Evolutionary conservation across 805 yeast genomes (phyloP).

Genomic region (Brettanomyces bruxellensis): DNA sequence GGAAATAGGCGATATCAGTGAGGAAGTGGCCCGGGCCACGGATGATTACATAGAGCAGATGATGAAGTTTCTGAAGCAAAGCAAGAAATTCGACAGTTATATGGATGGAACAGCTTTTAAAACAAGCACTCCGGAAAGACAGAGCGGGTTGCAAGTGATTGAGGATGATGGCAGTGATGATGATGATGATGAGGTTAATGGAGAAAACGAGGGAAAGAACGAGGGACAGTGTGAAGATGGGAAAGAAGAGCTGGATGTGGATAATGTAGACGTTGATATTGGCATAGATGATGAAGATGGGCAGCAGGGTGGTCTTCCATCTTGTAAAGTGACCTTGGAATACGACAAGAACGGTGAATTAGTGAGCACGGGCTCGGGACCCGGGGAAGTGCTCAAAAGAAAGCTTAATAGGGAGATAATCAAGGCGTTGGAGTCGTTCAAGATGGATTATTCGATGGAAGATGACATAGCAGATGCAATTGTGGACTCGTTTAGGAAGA

Average conservation of each 20-base stretch:
- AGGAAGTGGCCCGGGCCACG: constrained; percentile 5
- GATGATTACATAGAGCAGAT: constrained; percentile 17
- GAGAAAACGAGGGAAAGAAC: not conserved
- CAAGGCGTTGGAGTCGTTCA: constrained; percentile 16
- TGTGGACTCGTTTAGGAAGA: constrained; percentile 10
- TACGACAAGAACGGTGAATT: constrained; percentile 16
- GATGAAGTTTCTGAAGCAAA: constrained; percentile 14
- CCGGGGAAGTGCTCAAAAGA: constrained; percentile 10
- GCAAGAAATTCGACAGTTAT: constrained; percentile 17
- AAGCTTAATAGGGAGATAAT: constrained; percentile 15
- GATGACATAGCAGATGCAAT: constrained; percentile 15
- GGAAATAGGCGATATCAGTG: not conserved
- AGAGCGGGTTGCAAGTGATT: constrained; percentile 6
- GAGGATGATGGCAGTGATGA: not conserved
- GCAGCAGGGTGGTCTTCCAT: not conserved
- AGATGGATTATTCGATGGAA: constrained; percentile 11
- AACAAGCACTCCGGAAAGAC: constrained; percentile 10
- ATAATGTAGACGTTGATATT: not conserved
- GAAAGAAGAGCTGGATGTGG: not conserved
- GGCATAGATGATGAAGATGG: not conserved
- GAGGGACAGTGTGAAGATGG: not conserved
- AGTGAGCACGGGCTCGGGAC: constrained; percentile 7
- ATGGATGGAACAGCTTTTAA: constrained; percentile 7
- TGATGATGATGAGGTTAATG: not conserved
- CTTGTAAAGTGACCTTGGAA: constrained; percentile 16